Evolutionary conservation across 352 stramenopile species (phyloP).

Genomic region (Phytophthora brassicae): DNA sequence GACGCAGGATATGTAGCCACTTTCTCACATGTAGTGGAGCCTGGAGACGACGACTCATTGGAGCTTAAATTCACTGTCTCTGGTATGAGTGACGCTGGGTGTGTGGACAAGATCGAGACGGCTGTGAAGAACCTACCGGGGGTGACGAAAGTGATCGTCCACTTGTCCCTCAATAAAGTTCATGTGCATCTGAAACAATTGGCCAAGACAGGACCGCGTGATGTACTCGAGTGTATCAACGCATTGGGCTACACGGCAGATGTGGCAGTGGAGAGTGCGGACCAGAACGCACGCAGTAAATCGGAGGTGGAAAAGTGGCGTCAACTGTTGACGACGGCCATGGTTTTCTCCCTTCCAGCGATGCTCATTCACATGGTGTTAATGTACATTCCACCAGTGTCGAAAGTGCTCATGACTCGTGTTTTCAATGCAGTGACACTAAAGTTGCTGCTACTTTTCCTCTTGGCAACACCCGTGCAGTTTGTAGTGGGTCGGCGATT

Average conservation of each 20-base stretch:
- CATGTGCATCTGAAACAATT: slow-evolving; percentile 84
- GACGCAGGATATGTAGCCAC: slow-evolving; percentile 41
- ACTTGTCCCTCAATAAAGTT: slow-evolving; percentile 63
- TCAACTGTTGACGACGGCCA: slow-evolving; percentile 62
- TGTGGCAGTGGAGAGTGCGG: slow-evolving; percentile 53
- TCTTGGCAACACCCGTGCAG: slow-evolving; percentile 82
- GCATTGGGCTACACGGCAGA: slow-evolving; percentile 60
- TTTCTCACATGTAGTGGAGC: slow-evolving; percentile 76
- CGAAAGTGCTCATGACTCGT: slow-evolving; percentile 70
- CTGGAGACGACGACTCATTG: slow-evolving; percentile 74
- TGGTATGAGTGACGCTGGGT: slow-evolving; percentile 65
- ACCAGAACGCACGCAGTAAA: slow-evolving; percentile 67
- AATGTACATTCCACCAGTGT: slow-evolving; percentile 68
- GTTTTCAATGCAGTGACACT: slow-evolving; percentile 80
- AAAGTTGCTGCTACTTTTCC: slow-evolving; percentile 83
- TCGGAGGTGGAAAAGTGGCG: slow-evolving; percentile 81
- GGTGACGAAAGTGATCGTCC: slow-evolving; percentile 73
- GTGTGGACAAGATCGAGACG: slow-evolving; percentile 68
- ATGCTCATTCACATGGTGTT: slow-evolving; percentile 90
- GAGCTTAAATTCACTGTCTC: slow-evolving; percentile 78
- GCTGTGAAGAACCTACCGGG: slow-evolving; percentile 63
- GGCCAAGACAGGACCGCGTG: slow-evolving; percentile 66
- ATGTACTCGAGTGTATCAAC: slow-evolving; percentile 73
- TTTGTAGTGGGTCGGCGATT: slow-evolving; percentile 81
- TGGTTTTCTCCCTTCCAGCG: slow-evolving; percentile 84